These are phyloP conservation scores for Entrophospora sp. DNA, from an alignment of 192 early-diverging fungal species.

Conservation along the genomic window DNA sequence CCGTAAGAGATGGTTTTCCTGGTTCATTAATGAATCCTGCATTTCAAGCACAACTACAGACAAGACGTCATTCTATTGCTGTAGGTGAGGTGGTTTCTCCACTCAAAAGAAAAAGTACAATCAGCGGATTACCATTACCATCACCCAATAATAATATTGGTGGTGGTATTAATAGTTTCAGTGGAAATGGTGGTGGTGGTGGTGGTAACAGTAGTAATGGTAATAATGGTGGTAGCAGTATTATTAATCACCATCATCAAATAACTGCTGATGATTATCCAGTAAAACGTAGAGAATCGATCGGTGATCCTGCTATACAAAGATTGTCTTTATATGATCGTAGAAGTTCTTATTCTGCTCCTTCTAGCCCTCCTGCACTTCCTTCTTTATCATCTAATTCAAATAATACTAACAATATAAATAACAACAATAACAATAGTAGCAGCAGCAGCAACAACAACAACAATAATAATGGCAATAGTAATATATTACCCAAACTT, in stretches of 20 bases:
- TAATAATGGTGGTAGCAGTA: too few species aligned
- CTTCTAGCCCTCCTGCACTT: conserved; percentile 32
- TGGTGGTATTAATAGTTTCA: too few species aligned
- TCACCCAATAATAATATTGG: too few species aligned
- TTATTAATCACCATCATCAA: too few species aligned
- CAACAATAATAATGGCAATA: conserved; percentile 18
- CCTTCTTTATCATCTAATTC: conserved; percentile 19
- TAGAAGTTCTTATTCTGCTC: conserved; percentile 36
- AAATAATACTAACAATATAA: too few species aligned
- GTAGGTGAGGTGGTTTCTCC: conserved; percentile 5
- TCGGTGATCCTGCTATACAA: conserved; percentile 16
- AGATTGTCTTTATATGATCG: conserved; percentile 22
- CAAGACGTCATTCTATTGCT: conserved; percentile 4
- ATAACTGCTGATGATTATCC: conserved; percentile 21
- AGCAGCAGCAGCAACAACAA: too few species aligned
- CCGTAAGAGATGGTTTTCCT: conserved; percentile 5
- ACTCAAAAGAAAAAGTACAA: neutral
- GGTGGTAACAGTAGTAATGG: too few species aligned
- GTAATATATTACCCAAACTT: conserved; percentile 23
- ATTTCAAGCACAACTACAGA: neutral
- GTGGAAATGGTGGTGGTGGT: too few species aligned
- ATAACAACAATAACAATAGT: too few species aligned
- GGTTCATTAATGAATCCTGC: conserved; percentile 3
- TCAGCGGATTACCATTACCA: too few species aligned
- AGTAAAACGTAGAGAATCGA: conserved; percentile 23